phyloP scores from a whole-genome alignment of 192 early-diverging fungal genomes.

The Entophlyctis luteolus region DNA sequence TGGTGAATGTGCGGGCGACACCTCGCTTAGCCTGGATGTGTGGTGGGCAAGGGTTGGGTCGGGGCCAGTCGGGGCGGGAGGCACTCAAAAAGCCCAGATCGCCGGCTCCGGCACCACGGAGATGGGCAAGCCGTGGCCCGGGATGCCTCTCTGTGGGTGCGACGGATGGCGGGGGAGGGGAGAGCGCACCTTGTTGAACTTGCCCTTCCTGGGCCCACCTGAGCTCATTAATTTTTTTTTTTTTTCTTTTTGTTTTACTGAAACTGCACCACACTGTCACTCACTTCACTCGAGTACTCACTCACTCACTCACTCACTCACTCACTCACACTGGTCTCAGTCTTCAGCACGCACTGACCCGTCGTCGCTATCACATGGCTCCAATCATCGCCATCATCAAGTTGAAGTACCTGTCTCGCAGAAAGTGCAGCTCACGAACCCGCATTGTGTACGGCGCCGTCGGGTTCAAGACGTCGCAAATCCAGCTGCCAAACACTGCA shows the following conservation, averaged over 20 bases:
- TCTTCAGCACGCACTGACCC: no score
- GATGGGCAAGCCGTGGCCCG: neutral
- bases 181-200: constrained; percentile 19
- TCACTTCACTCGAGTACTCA: no score
- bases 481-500: constrained; percentile 4
- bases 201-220: neutral
- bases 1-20: constrained; percentile 9
- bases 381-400: neutral
- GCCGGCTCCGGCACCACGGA: neutral
- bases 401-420: neutral
- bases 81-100: no score
- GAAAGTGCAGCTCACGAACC: neutral
- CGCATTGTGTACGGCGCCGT: neutral
- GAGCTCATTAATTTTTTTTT: neutral
- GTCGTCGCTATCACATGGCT: no score
- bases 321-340: no score
- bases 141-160: neutral
- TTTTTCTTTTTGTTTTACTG: neutral
- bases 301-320: no score
- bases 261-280: no score
- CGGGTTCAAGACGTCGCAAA: constrained; percentile 1
- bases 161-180: no score
- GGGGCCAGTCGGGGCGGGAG: neutral
- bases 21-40: constrained; percentile 19
- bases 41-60: neutral